A percentile compares a stretch with the other conserved stretches of the same genome.
Evolutionary conservation across 1,139 yeast species (phyloP).

Genomic region (Pneumocystis canis): DNA sequence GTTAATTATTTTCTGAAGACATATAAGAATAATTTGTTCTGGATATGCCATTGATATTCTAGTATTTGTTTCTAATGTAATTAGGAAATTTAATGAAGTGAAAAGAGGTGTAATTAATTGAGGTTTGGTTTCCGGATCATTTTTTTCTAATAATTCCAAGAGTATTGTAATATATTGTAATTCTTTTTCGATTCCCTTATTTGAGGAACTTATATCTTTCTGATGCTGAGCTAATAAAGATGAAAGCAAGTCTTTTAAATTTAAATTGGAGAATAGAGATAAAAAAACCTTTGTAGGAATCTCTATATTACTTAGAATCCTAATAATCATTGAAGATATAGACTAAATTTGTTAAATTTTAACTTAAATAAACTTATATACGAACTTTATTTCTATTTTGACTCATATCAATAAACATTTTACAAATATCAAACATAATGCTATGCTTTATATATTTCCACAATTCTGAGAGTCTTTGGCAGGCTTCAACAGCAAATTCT

Average conservation of each 20-base stretch:
- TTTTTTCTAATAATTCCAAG: slow-evolving; percentile 59
- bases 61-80: slow-evolving; percentile 79
- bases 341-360: background rate
- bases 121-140: slow-evolving; percentile 29
- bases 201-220: background rate
- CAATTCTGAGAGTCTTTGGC: slow-evolving; percentile 37
- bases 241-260: slow-evolving; percentile 20
- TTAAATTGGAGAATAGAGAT: slow-evolving; percentile 37
- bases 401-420: slow-evolving; percentile 38
- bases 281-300: slow-evolving; percentile 36
- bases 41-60: slow-evolving; percentile 80
- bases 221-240: background rate
- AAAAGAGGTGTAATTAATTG: slow-evolving; percentile 39
- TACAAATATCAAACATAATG: slow-evolving; percentile 43
- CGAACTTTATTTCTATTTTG: background rate
- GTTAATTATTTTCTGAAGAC: slow-evolving; percentile 51
- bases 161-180: slow-evolving; percentile 61
- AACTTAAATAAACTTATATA: background rate
- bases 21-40: slow-evolving; percentile 77
- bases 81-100: slow-evolving; percentile 65
- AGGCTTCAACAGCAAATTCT: slow-evolving; percentile 38
- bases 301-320: slow-evolving; percentile 35
- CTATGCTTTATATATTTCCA: slow-evolving; percentile 43
- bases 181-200: background rate
- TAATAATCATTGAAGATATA: slow-evolving; percentile 26